Conservation (phyloP, 208 protist genomes). For the Crithidia fasciculata region DNA sequence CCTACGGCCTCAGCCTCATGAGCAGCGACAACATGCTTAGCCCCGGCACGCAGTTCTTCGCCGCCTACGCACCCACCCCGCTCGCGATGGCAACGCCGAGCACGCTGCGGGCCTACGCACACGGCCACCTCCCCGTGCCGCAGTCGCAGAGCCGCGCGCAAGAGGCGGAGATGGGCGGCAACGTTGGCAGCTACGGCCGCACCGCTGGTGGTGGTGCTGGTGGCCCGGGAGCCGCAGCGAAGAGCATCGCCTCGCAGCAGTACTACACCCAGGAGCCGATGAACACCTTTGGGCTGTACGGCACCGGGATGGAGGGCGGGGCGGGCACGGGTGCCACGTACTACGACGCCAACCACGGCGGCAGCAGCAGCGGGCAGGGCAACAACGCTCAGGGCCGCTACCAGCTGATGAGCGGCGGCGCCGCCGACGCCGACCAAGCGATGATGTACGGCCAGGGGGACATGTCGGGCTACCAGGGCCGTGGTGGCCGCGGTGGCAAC, state of each 20-base stretch:
- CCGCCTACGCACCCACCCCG: slow-evolving; percentile 83
- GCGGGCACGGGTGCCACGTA: slow-evolving; percentile 12
- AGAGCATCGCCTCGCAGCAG: slow-evolving; percentile 77
- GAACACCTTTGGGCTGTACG: slow-evolving; percentile 64
- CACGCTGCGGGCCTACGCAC: slow-evolving; percentile 80
- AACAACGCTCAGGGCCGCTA: slow-evolving; percentile 22
- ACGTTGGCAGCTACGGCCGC: slow-evolving; percentile 18
- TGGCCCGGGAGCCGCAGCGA: slow-evolving; percentile 21
- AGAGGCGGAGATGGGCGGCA: slow-evolving; percentile 18
- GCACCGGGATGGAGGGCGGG: slow-evolving; percentile 17
- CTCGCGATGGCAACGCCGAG: slow-evolving; percentile 78
- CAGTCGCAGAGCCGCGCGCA: slow-evolving; percentile 23
- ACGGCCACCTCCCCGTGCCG: slow-evolving; percentile 62
- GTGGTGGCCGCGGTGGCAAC: slow-evolving; percentile 31
- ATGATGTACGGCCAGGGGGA: slow-evolving; percentile 28
- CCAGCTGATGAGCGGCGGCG: slow-evolving; percentile 30
- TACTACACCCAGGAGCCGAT: slow-evolving; percentile 91
- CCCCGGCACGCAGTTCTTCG: slow-evolving; percentile 87
- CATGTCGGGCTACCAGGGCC: slow-evolving; percentile 23
- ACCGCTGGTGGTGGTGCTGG: neutral
- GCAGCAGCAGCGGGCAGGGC: slow-evolving; percentile 18
- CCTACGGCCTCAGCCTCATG: slow-evolving; percentile 70
- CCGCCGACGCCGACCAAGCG: slow-evolving; percentile 15
- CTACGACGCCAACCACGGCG: slow-evolving; percentile 33
- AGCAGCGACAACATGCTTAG: slow-evolving; percentile 68